Percentiles rank a stretch among this genome's conserved stretches.
Conservation (phyloP, 2,329 filamentous ascomycete species). For the Trichothecium sympodiale region DNA sequence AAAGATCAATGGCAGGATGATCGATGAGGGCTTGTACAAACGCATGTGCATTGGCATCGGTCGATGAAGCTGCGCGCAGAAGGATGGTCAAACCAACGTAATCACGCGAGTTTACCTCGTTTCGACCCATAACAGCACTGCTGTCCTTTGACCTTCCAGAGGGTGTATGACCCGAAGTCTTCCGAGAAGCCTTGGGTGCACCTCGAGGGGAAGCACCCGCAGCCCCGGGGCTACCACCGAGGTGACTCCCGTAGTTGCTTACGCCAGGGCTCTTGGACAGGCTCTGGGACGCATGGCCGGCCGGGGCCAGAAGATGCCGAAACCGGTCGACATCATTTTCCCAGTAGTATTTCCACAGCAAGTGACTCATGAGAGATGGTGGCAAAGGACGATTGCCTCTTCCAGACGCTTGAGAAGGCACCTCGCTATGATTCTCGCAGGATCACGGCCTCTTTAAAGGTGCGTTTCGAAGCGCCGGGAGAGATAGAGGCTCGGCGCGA, state of each 20-base stretch:
- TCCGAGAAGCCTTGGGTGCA: conserved; percentile 38
- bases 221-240: conserved; percentile 28
- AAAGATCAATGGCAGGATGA: conserved; percentile 74
- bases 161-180: conserved; percentile 36
- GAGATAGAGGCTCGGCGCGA: neutral
- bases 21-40: conserved; percentile 75
- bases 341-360: conserved; percentile 93
- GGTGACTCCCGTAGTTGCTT: conserved; percentile 20
- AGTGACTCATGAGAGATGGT: conserved; percentile 74
- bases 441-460: conserved; percentile 93
- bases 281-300: conserved; percentile 46
- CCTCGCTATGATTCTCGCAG: conserved; percentile 80
- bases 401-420: conserved; percentile 48
- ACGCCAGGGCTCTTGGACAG: conserved; percentile 41
- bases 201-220: conserved; percentile 38
- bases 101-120: conserved; percentile 79
- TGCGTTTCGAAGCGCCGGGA: conserved; percentile 28
- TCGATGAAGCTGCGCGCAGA: conserved; percentile 72
- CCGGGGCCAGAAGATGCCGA: conserved; percentile 72
- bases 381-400: conserved; percentile 20
- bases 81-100: conserved; percentile 71
- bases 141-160: conserved; percentile 32
- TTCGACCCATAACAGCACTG: conserved; percentile 31
- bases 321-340: conserved; percentile 97
- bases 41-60: conserved; percentile 52